These are phyloP conservation scores for Dysphania ambrosioides DNA, from an alignment of 148 eudicot species.

Conservation along the genomic window DNA sequence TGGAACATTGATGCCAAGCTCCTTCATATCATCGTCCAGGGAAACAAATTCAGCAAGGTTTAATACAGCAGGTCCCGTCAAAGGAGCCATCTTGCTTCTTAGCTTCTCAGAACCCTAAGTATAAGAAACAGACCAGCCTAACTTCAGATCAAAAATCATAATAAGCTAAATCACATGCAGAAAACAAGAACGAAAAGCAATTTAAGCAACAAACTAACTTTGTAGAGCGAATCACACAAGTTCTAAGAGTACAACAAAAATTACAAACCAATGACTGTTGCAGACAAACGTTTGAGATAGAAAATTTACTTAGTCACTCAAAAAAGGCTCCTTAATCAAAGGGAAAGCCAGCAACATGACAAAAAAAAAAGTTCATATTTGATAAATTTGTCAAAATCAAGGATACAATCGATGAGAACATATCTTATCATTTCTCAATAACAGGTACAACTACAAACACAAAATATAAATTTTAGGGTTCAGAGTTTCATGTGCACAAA, in stretches of 20 bases:
- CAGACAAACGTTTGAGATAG: too few species aligned
- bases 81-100: slow-evolving; percentile 32
- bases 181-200: neutral
- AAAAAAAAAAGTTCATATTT: neutral
- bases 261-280: neutral
- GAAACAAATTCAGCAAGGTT: slow-evolving; percentile 60
- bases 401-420: too few species aligned
- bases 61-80: slow-evolving; percentile 43
- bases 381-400: neutral
- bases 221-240: neutral
- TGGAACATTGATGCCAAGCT: slow-evolving; percentile 43
- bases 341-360: neutral
- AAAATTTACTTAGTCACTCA: too few species aligned
- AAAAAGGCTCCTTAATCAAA: neutral
- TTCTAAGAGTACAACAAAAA: neutral
- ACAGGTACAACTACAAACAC: too few species aligned
- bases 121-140: slow-evolving; percentile 12
- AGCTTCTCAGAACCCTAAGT: slow-evolving; percentile 40
- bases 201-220: neutral
- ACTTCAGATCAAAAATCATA: neutral
- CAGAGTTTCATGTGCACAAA: neutral
- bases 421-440: too few species aligned
- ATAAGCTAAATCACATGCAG: neutral
- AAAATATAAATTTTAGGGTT: too few species aligned
- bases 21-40: slow-evolving; percentile 32